phyloP scores from a whole-genome alignment of 148 eudicot species.

The Drosera capensis region DNA sequence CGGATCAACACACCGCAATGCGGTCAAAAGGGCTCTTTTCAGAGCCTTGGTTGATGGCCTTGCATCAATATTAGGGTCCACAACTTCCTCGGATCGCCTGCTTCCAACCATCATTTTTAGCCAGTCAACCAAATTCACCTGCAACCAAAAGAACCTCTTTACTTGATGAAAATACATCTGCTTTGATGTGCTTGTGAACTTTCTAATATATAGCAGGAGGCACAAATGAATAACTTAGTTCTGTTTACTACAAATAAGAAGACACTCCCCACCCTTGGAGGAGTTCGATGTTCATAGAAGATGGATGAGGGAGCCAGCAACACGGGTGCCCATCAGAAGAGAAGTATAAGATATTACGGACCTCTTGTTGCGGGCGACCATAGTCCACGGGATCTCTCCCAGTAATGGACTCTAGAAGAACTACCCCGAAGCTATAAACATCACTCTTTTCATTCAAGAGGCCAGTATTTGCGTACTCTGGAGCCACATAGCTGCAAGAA shows the following conservation, averaged over 20 bases:
- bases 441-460: conserved; percentile 70
- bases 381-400: conserved; percentile 74
- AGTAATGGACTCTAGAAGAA: conserved; percentile 50
- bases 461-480: conserved; percentile 73
- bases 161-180: too few relatives aligned
- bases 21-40: conserved; percentile 51
- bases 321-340: too few relatives aligned
- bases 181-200: too few relatives aligned
- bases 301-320: too few relatives aligned
- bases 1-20: conserved; percentile 59
- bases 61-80: conserved; percentile 43
- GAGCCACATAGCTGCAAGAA: conserved; percentile 52
- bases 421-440: conserved; percentile 61
- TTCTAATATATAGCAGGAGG: too few relatives aligned
- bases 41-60: conserved; percentile 51
- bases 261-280: too few relatives aligned
- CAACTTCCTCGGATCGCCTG: conserved; percentile 57
- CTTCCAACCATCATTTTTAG: conserved; percentile 70
- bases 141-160: too few relatives aligned
- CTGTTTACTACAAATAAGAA: too few relatives aligned
- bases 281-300: too few relatives aligned
- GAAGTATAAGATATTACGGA: too few relatives aligned
- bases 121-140: conserved; percentile 72
- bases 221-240: too few relatives aligned
- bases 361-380: conserved; percentile 57